Evolutionary conservation across 768 basidiomycete species (phyloP), one percentile per base, ranked within the genome.

Genomic region (Hygrocybe punicea): DNA sequence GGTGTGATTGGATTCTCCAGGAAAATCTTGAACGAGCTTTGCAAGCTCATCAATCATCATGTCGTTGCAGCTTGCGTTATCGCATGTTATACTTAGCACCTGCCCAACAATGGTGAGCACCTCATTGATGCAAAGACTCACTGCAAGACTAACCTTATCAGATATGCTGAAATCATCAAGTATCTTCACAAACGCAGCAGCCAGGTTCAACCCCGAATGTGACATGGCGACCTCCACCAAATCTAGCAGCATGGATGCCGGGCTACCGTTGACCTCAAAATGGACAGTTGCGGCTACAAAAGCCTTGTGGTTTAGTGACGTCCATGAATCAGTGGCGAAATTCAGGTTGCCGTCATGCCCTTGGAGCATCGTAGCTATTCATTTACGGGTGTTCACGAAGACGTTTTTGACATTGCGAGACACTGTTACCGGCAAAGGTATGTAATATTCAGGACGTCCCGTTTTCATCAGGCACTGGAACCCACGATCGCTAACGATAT

Each of bases 141-240:
- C n/a, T 6, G 11, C 55, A 47, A 37, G 9, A 58, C 65, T 60
- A 6, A 74, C 73, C 72, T 75, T 75, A 6, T 71, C 48, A 5
- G 50, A 57, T 46, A 76, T 70, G 0, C 71, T 70, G 53, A 70
- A 79, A 0, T 73, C 71, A 1, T 72, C 39, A 2, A 78, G 66
- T 6, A 77, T 65, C 3, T 62, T 29, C 1, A 58, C 63, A 55
- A 78, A 75, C 4, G 65, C 74, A 0, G 29, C 44, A 0, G 76
- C 75, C 16, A 80, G 64, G 11, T 71, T 70, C 1, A 63, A 13
- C 5, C 76, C 72, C 0, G 65, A 60, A 56, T 80, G 76, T 0
- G 73, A 73, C 55, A 59, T 46, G 1, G 69, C 46, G 1, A 78
- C 70, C 59, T 79, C 74, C 11, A 76, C 61, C 2, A 79, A 48